Base-by-base conservation (phyloP, 1,284 basidiomycete genomes). In the Puccinia novopanici region DNA sequence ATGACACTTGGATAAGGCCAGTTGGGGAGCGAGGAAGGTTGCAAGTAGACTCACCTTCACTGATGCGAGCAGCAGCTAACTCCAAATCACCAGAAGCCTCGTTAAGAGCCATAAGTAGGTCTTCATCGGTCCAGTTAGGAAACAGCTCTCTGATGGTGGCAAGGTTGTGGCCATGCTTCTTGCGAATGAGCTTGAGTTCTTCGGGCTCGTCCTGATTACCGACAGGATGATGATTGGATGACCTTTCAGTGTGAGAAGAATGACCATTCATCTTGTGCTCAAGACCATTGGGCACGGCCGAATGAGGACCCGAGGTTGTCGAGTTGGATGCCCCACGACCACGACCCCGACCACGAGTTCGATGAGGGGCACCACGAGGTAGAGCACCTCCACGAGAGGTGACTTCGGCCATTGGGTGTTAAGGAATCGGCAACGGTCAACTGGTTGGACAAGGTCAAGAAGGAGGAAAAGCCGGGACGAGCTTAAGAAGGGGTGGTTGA, bases 21-120 rank as follows among this genome's bases (percentile, higher is more conserved):
- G 27, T 22, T 1, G 61, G 37, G 27, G 37, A n/a, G n/a, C n/a
- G n/a, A n/a, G n/a, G n/a, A n/a, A n/a, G n/a, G n/a, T n/a, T 61
- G 70, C 30, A 17, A 22, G 37, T 15, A 78, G 57, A 75, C 87
- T n/a, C 15, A 93, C 93, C 93, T 86, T 95, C 93, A 78, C 88
- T 90, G 84, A 95, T 94, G 84, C 91, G 89, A 22, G 89, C 89
- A 24, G 90, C 92, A 79, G 92, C 92, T 74, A 91, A 84, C 84
- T 93, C 88, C 75, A 91, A 87, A 85, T 94, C 92, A 63, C 93
- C 93, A 63, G 87, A 87, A 34, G 90, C 89, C 84, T 95, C 94
- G 76, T 86, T 84, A 61, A 95, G 89, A 67, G 92, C 88, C 48
- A 91, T 91, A 82, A 90, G 89, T 81, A 95, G 88, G 87, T 95